Evolutionary conservation across 108 stramenopile species (phyloP), one percentile per base, ranked within the genome.

Genomic region (Nitzschia putrida): DNA sequence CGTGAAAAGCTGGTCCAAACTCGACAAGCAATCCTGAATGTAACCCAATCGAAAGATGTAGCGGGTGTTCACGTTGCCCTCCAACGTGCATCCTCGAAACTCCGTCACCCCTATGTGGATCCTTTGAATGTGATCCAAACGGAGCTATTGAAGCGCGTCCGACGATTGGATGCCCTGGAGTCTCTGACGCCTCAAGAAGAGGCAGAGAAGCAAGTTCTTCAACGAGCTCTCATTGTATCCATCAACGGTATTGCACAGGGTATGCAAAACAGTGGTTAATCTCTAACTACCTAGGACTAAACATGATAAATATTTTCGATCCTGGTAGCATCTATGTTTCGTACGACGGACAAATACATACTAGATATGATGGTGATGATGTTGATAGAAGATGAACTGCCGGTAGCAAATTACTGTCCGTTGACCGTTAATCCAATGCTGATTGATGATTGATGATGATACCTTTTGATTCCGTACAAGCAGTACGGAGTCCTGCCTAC

Each of bases 81-180:
- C 44, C 89, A 87, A 67, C 86, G 95, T 68, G 94, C 91, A 50
- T 86, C 95, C 21, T 77, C 80, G 1, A 82, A 51, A 10, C 92
- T 99, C 51, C 92, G 98, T 26, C 84, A 92, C 68, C 97, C 98
- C 1, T 99, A 97, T 79, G 86, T 99, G 11, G 98, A 99, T 73
- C 92, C 95, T n/a, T 83, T 99, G 57, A 99, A 99, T 75, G 89
- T 96, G 26, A 81, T 97, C 41, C 97, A 98, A 85, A 96, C 94
- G 24, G 97, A 98, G 73, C 63, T 95, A 10, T 69, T 99, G 63
- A 91, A 90, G 64, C 82, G 94, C 13, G 72, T 96, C 25, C 89
- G 97, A 37, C 66, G 65, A 14, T 69, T 83, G 65, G 77, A 78
- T n/a, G 60, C 66, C 53, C 59, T 52, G 18, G 71, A 75, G n/a